Percentiles rank a stretch among this genome's conserved stretches.
Evolutionary conservation across 106 monocot species (phyloP).

Genomic region (Dendrobium officinale): DNA sequence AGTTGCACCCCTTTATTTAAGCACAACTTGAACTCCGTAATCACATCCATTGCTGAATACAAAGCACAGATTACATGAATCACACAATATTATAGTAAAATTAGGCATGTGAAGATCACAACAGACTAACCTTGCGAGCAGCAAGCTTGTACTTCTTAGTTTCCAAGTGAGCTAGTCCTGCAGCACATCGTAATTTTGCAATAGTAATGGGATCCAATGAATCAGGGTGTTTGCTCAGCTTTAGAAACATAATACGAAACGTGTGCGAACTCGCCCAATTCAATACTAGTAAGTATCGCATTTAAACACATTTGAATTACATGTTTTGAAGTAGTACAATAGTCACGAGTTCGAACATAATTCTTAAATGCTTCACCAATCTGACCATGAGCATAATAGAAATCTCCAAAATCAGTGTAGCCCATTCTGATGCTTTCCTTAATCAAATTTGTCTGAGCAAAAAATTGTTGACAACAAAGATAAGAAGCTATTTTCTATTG

Average conservation of each 20-base stretch:
- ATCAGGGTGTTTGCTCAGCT: conserved; percentile 90
- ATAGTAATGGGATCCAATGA: conserved; percentile 42
- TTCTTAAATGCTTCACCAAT: conserved; percentile 91
- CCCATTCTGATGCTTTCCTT: conserved; percentile 99
- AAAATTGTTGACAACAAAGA: neutral
- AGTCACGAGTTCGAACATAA: conserved; percentile 87
- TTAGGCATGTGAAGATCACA: neutral
- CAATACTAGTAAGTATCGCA: conserved; percentile 89
- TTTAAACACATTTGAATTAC: conserved; percentile 94
- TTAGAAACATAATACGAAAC: conserved; percentile 86
- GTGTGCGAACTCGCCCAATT: conserved; percentile 85
- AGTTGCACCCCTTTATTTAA: neutral
- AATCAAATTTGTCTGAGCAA: conserved; percentile 86
- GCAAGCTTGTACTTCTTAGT: conserved; percentile 89
- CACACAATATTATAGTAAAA: neutral
- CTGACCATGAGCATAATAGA: conserved; percentile 79
- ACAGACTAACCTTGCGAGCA: conserved; percentile 75
- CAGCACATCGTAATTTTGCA: conserved; percentile 76
- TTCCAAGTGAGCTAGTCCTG: conserved; percentile 82
- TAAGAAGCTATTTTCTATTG: neutral
- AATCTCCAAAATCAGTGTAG: conserved; percentile 90
- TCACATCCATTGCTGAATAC: neutral
- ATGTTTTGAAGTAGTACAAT: conserved; percentile 95
- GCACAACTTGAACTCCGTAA: neutral
- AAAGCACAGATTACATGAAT: neutral